Percentiles rank a stretch among this genome's conserved stretches.
Evolutionary conservation across 2,329 filamentous ascomycete species (phyloP).

Genomic region (Claviceps humidiphila): DNA sequence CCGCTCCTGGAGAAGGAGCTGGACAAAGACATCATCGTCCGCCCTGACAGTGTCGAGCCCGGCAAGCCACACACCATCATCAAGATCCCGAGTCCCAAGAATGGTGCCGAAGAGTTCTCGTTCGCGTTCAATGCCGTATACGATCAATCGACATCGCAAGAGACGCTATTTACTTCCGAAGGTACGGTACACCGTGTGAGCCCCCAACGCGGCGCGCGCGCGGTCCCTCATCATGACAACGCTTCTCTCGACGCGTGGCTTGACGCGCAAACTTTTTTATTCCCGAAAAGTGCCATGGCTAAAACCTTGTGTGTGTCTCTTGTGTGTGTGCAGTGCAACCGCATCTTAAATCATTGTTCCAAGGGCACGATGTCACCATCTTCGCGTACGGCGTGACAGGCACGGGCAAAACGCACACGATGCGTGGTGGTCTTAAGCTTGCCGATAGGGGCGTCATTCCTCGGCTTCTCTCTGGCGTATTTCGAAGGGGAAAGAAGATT

Average conservation of each 20-base stretch:
- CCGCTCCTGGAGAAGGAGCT: conserved; percentile 76
- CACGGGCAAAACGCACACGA: conserved; percentile 90
- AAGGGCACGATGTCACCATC: conserved; percentile 74
- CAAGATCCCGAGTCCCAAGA: conserved; percentile 88
- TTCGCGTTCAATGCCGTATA: conserved; percentile 95
- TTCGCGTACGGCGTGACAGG: conserved; percentile 92
- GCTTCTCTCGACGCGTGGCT: background rate
- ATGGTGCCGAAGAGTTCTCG: conserved; percentile 77
- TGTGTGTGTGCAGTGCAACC: conserved; percentile 52
- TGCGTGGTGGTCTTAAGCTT: conserved; percentile 80
- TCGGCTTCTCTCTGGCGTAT: conserved; percentile 71
- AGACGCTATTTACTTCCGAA: conserved; percentile 79
- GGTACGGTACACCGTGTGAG: conserved; percentile 37
- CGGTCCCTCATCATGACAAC: background rate
- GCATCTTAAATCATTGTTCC: conserved; percentile 82
- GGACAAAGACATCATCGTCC: conserved; percentile 78
- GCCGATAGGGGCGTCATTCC: conserved; percentile 83
- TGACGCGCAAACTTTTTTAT: background rate
- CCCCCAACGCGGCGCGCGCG: background rate
- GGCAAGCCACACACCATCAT: conserved; percentile 55
- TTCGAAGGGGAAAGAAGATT: conserved; percentile 72
- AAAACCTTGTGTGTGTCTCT: conserved; percentile 7
- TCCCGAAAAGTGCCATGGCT: conserved; percentile 6
- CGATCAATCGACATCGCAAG: conserved; percentile 65
- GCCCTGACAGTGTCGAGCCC: conserved; percentile 47